phyloP scores from a whole-genome alignment of 176 grass and related monocot genomes.

The Zea mays region DNA sequence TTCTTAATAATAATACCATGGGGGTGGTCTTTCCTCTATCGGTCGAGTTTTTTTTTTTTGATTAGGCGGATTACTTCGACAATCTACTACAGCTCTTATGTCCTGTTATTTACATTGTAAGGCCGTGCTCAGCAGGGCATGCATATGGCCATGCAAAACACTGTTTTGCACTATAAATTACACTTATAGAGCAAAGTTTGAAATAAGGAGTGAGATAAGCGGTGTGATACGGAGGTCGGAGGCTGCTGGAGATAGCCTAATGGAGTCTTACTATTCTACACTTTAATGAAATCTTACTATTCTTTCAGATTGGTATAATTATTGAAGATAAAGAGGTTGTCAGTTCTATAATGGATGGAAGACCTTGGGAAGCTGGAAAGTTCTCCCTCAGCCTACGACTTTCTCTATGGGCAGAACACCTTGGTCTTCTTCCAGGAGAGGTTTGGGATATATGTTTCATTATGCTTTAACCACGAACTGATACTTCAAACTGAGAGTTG shows the following conservation, averaged over 20 bases:
- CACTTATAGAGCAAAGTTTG: too few relatives aligned
- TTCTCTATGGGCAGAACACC: slow-evolving; percentile 90
- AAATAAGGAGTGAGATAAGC: too few relatives aligned
- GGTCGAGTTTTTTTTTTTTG: too few relatives aligned
- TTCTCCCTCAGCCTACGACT: slow-evolving; percentile 85
- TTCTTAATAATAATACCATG: too few relatives aligned
- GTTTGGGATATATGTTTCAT: slow-evolving; percentile 46
- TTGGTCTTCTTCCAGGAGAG: slow-evolving; percentile 88
- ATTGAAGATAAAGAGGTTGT: slow-evolving; percentile 99
- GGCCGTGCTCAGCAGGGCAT: too few relatives aligned
- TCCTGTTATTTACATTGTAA: background rate
- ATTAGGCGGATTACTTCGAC: background rate
- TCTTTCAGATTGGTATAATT: slow-evolving; percentile 87
- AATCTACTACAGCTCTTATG: background rate
- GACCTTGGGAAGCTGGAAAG: slow-evolving; percentile 88
- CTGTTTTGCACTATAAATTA: too few relatives aligned
- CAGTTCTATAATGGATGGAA: slow-evolving; percentile 90
- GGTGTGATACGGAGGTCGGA: too few relatives aligned
- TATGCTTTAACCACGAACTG: background rate
- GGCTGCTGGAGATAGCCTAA: too few relatives aligned
- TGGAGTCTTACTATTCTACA: too few relatives aligned
- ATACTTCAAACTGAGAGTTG: slow-evolving; percentile 17
- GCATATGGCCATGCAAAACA: too few relatives aligned
- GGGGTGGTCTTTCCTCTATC: too few relatives aligned
- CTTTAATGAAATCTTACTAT: background rate